Evolutionary conservation across 495 filamentous ascomycete species (phyloP).

Genomic region (Jackrogersella minutella): DNA sequence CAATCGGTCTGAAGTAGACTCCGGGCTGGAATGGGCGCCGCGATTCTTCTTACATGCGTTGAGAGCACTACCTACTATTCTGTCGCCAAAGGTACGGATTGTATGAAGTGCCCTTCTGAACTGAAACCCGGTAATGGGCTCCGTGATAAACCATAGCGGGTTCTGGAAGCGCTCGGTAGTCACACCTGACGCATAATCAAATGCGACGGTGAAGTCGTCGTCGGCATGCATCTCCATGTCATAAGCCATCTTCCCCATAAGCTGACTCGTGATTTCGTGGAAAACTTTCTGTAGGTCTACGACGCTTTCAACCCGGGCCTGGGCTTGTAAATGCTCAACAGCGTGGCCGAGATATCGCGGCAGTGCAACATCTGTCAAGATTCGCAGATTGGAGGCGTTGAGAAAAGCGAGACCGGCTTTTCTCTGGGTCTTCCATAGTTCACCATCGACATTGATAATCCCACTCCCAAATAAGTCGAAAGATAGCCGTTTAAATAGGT

Average conservation of each 20-base stretch:
- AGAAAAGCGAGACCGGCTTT: constrained; percentile 67
- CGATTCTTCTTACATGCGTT: constrained; percentile 32
- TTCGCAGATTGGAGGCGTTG: constrained; percentile 61
- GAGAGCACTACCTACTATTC: constrained; percentile 60
- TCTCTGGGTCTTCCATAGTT: constrained; percentile 66
- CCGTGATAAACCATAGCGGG: constrained; percentile 64
- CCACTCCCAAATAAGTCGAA: constrained; percentile 70
- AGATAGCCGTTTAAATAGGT: constrained; percentile 63
- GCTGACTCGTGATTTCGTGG: constrained; percentile 65
- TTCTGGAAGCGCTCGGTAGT: constrained; percentile 69
- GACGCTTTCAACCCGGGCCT: constrained; percentile 28
- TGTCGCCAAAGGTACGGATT: constrained; percentile 59
- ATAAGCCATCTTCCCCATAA: constrained; percentile 70
- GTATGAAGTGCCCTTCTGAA: constrained; percentile 56
- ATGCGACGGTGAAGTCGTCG: constrained; percentile 63
- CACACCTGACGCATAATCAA: constrained; percentile 66
- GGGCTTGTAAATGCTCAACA: constrained; percentile 44
- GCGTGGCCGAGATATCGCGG: constrained; percentile 58
- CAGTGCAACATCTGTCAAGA: constrained; percentile 63
- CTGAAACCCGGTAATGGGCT: constrained; percentile 55
- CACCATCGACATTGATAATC: constrained; percentile 70
- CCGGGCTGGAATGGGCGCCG: not conserved
- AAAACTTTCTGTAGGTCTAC: constrained; percentile 64
- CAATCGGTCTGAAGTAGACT: constrained; percentile 42
- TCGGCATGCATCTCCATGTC: constrained; percentile 68